Evolutionary conservation across 306 rosid species (phyloP).

Genomic region (Herpetospermum pedunculosum): DNA sequence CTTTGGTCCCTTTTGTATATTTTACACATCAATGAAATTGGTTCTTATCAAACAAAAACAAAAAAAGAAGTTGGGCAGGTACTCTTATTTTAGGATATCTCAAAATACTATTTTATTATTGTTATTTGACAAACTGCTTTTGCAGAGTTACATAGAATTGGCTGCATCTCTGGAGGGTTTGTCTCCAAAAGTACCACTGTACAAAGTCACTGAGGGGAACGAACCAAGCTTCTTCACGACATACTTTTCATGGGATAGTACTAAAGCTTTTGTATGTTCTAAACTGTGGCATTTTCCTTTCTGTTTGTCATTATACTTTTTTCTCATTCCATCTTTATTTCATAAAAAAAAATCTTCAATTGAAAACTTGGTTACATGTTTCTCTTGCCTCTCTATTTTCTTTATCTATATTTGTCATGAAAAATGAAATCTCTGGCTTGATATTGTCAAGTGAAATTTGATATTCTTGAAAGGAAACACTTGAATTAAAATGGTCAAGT

Average conservation of each 20-base stretch:
- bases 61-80: conserved; percentile 96
- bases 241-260: conserved; percentile 82
- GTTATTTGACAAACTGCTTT: background rate
- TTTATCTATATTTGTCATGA: background rate
- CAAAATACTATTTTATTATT: background rate
- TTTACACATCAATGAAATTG: too few relatives aligned
- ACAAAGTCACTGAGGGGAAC: conserved; percentile 61
- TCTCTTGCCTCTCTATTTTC: background rate
- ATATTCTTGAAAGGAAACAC: background rate
- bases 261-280: conserved; percentile 64
- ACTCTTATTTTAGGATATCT: conserved; percentile 18
- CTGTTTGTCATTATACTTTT: background rate
- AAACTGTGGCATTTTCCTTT: background rate
- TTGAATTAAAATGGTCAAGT: background rate
- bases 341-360: conserved; percentile 1
- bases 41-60: too few relatives aligned
- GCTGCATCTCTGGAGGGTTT: conserved; percentile 66
- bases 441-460: background rate
- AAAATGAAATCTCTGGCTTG: background rate
- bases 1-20: too few relatives aligned
- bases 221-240: conserved; percentile 92
- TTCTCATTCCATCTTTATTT: background rate
- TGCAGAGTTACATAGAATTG: conserved; percentile 71
- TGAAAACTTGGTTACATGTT: background rate
- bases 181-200: conserved; percentile 61